A percentile compares a stretch with the other conserved stretches of the same genome.
Conservation (phyloP, 306 rosid genomes). For the Albizia julibrissin region DNA sequence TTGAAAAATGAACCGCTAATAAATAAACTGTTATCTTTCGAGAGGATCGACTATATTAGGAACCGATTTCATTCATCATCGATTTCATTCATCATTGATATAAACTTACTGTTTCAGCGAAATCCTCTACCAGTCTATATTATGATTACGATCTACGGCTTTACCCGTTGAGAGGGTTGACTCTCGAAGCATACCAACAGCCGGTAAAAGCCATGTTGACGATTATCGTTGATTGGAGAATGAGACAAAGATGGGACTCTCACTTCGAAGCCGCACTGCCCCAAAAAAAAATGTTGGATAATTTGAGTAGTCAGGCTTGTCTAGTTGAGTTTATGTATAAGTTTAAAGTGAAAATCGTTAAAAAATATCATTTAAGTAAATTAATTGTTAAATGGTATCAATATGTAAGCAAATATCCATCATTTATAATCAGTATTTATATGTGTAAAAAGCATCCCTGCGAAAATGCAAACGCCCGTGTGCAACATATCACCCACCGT, state of each 20-base stretch:
- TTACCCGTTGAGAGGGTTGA: slow-evolving; percentile 15
- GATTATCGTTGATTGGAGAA: neutral
- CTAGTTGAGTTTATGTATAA: too few relatives aligned
- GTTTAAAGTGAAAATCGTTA: too few relatives aligned
- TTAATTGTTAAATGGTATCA: too few relatives aligned
- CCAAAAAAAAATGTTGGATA: too few relatives aligned
- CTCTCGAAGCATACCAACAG: neutral
- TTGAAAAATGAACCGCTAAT: neutral
- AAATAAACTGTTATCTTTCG: neutral
- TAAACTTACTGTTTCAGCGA: slow-evolving; percentile 23
- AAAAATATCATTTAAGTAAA: too few relatives aligned
- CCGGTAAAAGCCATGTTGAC: neutral
- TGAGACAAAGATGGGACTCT: neutral
- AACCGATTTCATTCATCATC: slow-evolving; percentile 23
- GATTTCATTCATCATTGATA: slow-evolving; percentile 21
- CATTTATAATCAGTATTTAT: too few relatives aligned
- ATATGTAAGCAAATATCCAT: too few relatives aligned
- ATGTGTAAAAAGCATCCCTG: too few relatives aligned
- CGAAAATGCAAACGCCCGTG: too few relatives aligned
- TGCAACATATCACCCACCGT: too few relatives aligned
- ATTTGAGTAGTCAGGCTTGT: too few relatives aligned
- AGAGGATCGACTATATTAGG: slow-evolving; percentile 31
- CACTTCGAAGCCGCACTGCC: neutral
- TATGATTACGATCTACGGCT: neutral
- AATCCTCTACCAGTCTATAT: neutral